Evolutionary conservation across 768 basidiomycete genomes (phyloP).

Genomic region (Russula emetica): DNA sequence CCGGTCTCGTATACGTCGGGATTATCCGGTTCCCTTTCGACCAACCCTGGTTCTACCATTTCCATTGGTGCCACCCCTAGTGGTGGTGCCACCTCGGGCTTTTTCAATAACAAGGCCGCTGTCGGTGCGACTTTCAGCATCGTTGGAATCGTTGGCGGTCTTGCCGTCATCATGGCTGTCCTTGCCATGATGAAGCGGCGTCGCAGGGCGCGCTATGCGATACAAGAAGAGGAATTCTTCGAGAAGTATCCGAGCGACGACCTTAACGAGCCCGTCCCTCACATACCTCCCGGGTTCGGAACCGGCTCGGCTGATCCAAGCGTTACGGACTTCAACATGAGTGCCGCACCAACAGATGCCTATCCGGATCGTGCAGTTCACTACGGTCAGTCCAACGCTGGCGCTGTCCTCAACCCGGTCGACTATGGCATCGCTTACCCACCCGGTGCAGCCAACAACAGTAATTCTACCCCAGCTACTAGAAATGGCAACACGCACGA

Average conservation of each 20-base stretch:
- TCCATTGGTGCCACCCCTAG: neutral
- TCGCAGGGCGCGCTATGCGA: neutral
- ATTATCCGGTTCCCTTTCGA: neutral
- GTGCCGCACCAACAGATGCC: conserved; percentile 7
- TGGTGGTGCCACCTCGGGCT: neutral
- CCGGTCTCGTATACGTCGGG: neutral
- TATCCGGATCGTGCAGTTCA: conserved; percentile 27
- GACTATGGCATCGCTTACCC: conserved; percentile 25
- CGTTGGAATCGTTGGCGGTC: conserved; percentile 24
- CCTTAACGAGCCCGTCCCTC: neutral
- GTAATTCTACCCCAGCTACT: neutral
- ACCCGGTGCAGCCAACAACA: neutral
- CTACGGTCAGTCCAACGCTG: conserved; percentile 10
- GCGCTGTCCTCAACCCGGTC: conserved; percentile 3
- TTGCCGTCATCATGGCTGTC: conserved; percentile 1
- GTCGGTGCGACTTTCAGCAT: conserved; percentile 31
- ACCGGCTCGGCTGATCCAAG: conserved; percentile 2
- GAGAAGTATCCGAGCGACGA: conserved; percentile 16
- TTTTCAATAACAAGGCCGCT: conserved; percentile 23
- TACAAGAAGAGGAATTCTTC: conserved; percentile 13
- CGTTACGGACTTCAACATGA: conserved; percentile 3
- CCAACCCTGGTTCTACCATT: neutral
- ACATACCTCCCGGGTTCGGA: conserved; percentile 6
- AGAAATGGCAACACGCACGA: neutral
- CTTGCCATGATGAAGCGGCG: neutral